Evolutionary conservation across 2,329 filamentous ascomycete genomes (phyloP), one percentile per base, ranked within the genome.

Genomic region (Aspergillus eucalypticola): DNA sequence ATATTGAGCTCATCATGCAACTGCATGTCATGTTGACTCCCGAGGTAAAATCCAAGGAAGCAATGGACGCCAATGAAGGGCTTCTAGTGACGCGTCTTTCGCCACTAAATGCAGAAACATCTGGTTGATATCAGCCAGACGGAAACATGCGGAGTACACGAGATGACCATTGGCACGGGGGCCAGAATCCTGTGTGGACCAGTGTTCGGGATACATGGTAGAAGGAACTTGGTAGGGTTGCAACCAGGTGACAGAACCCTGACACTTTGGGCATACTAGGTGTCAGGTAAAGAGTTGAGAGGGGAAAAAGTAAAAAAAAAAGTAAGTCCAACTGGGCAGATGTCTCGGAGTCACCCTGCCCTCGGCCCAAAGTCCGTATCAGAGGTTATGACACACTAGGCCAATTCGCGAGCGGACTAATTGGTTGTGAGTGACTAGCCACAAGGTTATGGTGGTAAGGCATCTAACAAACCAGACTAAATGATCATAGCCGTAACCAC

Each of bases 41-140:
- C 55, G 25, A 64, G 60, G 46, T 54, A 39, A 38, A 62, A 57
- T 27, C 42, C 54, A 42, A 66, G 21, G 64, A 62, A 61, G 63
- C 64, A 66, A 57, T 52, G 49, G 44, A 68, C 67, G 65, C 69
- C 72, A 75, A 71, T 75, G 62, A 66, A 67, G 65, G 62, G 64
- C 60, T 66, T 60, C 65, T 66, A 70, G 63, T 72, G 68, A 72
- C 69, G 68, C 69, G 65, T 69, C 58, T 64, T 63, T 71, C 66
- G 70, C 71, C 72, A 74, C 72, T 64, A 65, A 56, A 50, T 48
- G 60, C 59, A 68, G 61, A 64, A 60, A 67, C 50, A 51, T 67
- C 71, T 73, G 67, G 68, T 63, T 64, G 61, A 65, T 59, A 66
- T 56, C 39, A 60, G 68, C 63, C 59, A 67, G 67, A 67, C 67